Evolutionary conservation across 148 eudicot genomes (phyloP).

Genomic region (Rhododendron kiyosumense): DNA sequence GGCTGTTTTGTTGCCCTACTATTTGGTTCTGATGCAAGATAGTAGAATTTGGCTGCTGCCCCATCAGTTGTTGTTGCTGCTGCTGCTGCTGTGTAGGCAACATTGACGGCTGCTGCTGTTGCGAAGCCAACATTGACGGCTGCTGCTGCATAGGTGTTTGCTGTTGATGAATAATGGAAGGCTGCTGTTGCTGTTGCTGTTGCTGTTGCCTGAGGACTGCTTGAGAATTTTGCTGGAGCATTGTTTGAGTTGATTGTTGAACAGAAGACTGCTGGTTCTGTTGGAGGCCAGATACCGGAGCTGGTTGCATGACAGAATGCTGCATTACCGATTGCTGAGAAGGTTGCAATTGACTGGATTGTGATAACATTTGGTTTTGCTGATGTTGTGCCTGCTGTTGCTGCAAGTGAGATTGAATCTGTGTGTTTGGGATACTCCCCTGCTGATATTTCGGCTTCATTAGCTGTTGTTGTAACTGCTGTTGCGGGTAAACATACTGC

Average conservation of each 20-base stretch:
- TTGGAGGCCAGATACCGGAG: slow-evolving; percentile 53
- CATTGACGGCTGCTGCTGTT: slow-evolving; percentile 29
- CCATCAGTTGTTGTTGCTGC: slow-evolving; percentile 46
- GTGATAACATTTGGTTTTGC: slow-evolving; percentile 35
- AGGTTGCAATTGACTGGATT: slow-evolving; percentile 42
- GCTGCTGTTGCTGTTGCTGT: slow-evolving; percentile 46
- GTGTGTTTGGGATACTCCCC: slow-evolving; percentile 49
- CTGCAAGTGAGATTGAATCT: slow-evolving; percentile 51
- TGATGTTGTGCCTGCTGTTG: slow-evolving; percentile 51
- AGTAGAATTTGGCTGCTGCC: slow-evolving; percentile 49
- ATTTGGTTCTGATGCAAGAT: slow-evolving; percentile 58
- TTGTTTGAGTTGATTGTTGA: slow-evolving; percentile 66
- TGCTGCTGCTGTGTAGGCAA: neutral
- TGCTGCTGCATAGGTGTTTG: slow-evolving; percentile 39
- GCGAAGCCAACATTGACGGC: slow-evolving; percentile 33
- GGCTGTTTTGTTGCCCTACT: slow-evolving; percentile 59
- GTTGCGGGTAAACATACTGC: slow-evolving; percentile 57
- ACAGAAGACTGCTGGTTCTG: slow-evolving; percentile 65
- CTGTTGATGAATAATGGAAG: slow-evolving; percentile 49
- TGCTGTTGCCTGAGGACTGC: slow-evolving; percentile 51
- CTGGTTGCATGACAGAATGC: slow-evolving; percentile 64
- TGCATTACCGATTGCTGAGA: slow-evolving; percentile 81
- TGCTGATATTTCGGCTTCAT: slow-evolving; percentile 61
- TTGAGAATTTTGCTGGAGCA: slow-evolving; percentile 67
- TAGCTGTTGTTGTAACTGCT: slow-evolving; percentile 48